Evolutionary conservation across 768 basidiomycete species (phyloP), one percentile per base, ranked within the genome.

Genomic region (Asterophora lycoperdoides): DNA sequence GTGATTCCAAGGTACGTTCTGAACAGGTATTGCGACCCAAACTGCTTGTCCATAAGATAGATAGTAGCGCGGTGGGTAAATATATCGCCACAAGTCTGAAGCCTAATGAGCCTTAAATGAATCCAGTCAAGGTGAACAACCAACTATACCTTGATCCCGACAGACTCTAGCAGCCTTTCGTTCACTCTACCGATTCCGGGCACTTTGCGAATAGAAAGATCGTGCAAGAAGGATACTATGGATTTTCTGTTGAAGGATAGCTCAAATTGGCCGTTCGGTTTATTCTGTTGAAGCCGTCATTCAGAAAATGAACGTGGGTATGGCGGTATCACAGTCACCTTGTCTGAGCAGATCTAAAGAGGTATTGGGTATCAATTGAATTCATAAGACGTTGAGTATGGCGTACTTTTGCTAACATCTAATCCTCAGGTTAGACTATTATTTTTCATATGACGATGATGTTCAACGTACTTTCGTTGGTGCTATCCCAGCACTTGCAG

Each of bases 401-500:
- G 54, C 71, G 57, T 46, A 90, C 89, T 76, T 98, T 98, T 34
- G 93, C 92, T 14, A 98, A 75, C 86, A 93, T 93, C 83, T 90
- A 36, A 18, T 51, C 36, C 49, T 54, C 13, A 52, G 48, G 41
- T 17, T 18, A 23, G 23, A 23, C 23, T 23, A 23, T n/a, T 23
- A 23, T 23, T 23, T 23, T 3, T 23, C 3, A 23, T 23, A 29
- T 8, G 10, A 34, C 52, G 44, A 54, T 56, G 32, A 11, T 56
- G 11, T 44, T 56, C 28, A 41, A 44, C 79, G 45, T 60, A 93
- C 93, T 76, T 88, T 89, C 68, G 94, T 98, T 1, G 95, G 89
- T 0, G 95, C 93, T 49, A 98, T 93, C 2, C 96, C 96, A 26
- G 93, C 94, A 56, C 90, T 93, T 44, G 89, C 92, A 2, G 96